These are phyloP conservation scores for Scenedesmus sp. DNA, from an alignment of 163 green algal genomes.

Conservation along the genomic window DNA sequence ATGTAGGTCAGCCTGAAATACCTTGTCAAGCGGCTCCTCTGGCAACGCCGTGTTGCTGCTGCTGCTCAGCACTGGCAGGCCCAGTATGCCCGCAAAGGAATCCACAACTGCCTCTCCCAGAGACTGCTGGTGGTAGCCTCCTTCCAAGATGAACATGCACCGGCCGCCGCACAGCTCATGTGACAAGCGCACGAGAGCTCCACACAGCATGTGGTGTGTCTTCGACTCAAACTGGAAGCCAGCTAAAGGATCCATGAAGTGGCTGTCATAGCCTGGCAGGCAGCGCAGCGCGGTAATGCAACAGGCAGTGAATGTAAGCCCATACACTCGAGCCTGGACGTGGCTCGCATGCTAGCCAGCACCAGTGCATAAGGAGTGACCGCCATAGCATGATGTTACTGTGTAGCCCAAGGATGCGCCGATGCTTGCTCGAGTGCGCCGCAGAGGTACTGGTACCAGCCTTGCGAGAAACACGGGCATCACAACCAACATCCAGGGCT, in stretches of 20 bases:
- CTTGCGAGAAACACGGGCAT: no score
- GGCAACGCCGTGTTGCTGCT: neutral
- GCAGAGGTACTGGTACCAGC: no score
- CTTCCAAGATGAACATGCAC: conserved; percentile 87
- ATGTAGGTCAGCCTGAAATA: neutral
- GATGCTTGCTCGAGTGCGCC: no score
- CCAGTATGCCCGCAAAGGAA: conserved; percentile 41
- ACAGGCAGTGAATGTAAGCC: neutral
- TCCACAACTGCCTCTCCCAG: conserved; percentile 56
- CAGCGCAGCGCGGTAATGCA: neutral
- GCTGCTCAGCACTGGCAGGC: neutral
- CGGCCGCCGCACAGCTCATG: conserved; percentile 57
- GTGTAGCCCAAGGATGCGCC: no score
- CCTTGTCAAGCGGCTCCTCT: conserved; percentile 27
- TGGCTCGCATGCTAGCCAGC: no score
- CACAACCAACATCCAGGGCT: no score
- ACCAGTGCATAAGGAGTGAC: no score
- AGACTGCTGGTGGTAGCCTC: conserved; percentile 84
- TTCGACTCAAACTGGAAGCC: conserved; percentile 74
- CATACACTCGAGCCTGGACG: no score
- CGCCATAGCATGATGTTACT: no score
- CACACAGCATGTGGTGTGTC: conserved; percentile 75
- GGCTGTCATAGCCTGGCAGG: conserved; percentile 88
- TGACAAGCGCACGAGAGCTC: neutral
- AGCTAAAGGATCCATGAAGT: conserved; percentile 88